phyloP scores from a whole-genome alignment of 73 alveolate genomes.

The Paraurostyla sp. region DNA sequence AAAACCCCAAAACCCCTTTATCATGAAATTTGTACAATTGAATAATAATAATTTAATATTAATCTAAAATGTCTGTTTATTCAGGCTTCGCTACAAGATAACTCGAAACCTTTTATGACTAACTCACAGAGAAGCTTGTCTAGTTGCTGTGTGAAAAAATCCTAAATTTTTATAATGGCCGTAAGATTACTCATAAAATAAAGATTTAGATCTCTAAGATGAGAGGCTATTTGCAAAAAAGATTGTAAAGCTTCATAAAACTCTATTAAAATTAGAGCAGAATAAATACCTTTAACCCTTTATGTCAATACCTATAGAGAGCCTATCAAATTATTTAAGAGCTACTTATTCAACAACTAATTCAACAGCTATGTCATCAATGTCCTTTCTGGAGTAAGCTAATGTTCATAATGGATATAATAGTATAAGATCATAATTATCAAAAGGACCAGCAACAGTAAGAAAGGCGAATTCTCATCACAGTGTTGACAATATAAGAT shows the following conservation, averaged over 20 bases:
- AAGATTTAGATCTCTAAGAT: background rate
- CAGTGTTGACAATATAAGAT: slow-evolving; percentile 2
- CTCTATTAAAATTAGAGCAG: slow-evolving; percentile 7
- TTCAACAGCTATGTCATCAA: slow-evolving; percentile 26
- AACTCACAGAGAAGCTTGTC: slow-evolving; percentile 10
- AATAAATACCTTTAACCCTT: slow-evolving; percentile 9
- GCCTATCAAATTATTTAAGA: background rate
- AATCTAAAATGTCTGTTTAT: slow-evolving; percentile 35
- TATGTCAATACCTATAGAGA: background rate
- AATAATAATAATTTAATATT: too few relatives aligned
- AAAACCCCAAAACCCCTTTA: too few relatives aligned
- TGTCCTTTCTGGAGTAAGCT: slow-evolving; percentile 23
- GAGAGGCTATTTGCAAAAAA: slow-evolving; percentile 35
- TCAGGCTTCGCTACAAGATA: slow-evolving; percentile 23
- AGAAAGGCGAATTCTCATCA: slow-evolving; percentile 17
- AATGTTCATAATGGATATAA: background rate
- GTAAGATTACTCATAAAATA: background rate
- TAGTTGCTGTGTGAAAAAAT: background rate
- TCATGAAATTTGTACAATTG: too few relatives aligned
- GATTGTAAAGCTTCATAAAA: background rate
- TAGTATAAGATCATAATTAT: background rate
- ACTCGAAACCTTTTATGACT: slow-evolving; percentile 14
- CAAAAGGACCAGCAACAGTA: background rate
- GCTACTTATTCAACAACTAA: background rate
- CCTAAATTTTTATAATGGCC: slow-evolving; percentile 5